A percentile compares a stretch with the other conserved stretches of the same genome.
Evolutionary conservation across 2,329 filamentous ascomycete species (phyloP).

Genomic region (Sclerotiophoma versabilis): DNA sequence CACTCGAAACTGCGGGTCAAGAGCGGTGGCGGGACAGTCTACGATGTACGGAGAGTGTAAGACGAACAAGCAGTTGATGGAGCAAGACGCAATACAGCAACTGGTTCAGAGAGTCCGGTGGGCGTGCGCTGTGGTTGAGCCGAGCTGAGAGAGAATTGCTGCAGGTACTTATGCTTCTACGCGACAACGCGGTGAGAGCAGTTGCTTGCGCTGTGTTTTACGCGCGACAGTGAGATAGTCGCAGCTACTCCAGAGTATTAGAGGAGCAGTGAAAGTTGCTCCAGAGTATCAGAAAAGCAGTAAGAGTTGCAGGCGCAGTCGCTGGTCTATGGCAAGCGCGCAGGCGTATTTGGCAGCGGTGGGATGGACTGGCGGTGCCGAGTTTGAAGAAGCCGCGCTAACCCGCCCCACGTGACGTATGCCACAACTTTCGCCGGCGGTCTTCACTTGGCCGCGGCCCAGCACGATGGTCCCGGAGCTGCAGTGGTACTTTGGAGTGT

Average conservation of each 20-base stretch:
- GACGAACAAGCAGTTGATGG: conserved; percentile 33
- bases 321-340: conserved; percentile 33
- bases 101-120: conserved; percentile 21
- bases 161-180: conserved; percentile 30
- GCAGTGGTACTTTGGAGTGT: neutral
- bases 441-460: neutral
- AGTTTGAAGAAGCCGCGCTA: conserved; percentile 20
- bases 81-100: conserved; percentile 27
- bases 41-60: conserved; percentile 35
- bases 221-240: conserved; percentile 22
- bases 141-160: conserved; percentile 28
- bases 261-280: conserved; percentile 28
- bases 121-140: conserved; percentile 29
- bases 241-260: conserved; percentile 30
- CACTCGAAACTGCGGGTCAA: conserved; percentile 37
- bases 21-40: conserved; percentile 32
- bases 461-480: neutral
- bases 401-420: conserved; percentile 23
- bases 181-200: conserved; percentile 31
- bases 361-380: conserved; percentile 5
- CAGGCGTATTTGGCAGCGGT: conserved; percentile 26
- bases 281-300: conserved; percentile 30
- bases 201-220: conserved; percentile 28
- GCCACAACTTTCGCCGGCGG: neutral
- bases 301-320: conserved; percentile 22